phyloP scores from a whole-genome alignment of 768 basidiomycete genomes.

The Ramaria sp. region DNA sequence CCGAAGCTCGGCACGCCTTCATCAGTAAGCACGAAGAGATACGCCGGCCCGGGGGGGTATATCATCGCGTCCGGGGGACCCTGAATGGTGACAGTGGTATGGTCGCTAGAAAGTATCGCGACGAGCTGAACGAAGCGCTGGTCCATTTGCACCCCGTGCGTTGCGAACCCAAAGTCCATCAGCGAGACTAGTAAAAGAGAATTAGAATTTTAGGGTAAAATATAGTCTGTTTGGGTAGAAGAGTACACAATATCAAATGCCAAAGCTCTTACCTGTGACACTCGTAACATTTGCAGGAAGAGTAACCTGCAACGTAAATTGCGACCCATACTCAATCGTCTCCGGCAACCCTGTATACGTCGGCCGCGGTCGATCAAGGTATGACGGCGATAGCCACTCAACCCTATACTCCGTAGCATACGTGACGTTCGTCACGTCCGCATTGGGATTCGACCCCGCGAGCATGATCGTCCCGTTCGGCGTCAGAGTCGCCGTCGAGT shows the following conservation, averaged over 20 bases:
- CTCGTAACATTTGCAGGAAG: neutral
- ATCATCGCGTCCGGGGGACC: conserved; percentile 8
- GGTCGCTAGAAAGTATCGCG: conserved; percentile 21
- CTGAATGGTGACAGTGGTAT: conserved; percentile 23
- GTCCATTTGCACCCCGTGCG: conserved; percentile 14
- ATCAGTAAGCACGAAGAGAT: conserved; percentile 21
- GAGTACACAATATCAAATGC: neutral
- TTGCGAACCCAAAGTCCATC: conserved; percentile 14
- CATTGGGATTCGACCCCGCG: conserved; percentile 39
- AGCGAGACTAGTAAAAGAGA: neutral
- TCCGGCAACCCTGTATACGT: conserved; percentile 25
- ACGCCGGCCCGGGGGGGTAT: conserved; percentile 13
- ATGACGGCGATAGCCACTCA: conserved; percentile 33
- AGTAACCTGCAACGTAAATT: conserved; percentile 2
- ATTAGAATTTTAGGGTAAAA: neutral
- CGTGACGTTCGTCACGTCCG: conserved; percentile 13
- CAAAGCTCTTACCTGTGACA: neutral
- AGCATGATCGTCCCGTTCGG: conserved; percentile 24
- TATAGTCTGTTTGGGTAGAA: no score
- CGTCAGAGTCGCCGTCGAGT: conserved; percentile 23
- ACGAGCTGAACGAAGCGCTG: conserved; percentile 17
- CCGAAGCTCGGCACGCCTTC: conserved; percentile 24
- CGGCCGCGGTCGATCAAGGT: conserved; percentile 23
- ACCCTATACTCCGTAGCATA: conserved; percentile 24
- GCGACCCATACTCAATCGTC: neutral